Evolutionary conservation across 257 asterid species (phyloP).

Genomic region (Fraxinus quadrangulata): DNA sequence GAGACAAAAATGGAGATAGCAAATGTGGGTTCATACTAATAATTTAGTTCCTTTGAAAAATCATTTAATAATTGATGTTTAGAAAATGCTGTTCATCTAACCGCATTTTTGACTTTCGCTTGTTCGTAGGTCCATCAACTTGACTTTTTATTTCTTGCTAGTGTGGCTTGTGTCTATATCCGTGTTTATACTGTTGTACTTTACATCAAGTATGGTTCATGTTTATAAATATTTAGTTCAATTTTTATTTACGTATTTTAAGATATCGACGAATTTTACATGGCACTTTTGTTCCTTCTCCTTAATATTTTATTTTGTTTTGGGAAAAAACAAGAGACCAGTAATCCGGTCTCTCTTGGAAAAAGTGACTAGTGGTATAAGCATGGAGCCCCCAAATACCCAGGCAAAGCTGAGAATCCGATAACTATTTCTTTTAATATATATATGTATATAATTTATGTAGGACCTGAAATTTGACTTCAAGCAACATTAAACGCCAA

Average conservation of each 20-base stretch:
- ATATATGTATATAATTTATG: background rate
- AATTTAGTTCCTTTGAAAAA: no score
- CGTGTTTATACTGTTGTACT: no score
- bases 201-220: no score
- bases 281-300: background rate
- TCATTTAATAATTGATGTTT: background rate
- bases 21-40: no score
- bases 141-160: background rate
- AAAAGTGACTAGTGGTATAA: background rate
- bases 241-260: no score
- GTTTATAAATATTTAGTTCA: no score
- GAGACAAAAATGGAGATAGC: no score
- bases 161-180: no score
- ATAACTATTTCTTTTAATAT: background rate
- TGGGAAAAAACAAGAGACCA: background rate
- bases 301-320: background rate
- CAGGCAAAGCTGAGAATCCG: background rate
- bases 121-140: background rate
- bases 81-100: background rate
- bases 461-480: background rate
- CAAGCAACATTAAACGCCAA: background rate
- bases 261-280: no score
- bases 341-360: background rate
- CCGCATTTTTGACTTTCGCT: background rate
- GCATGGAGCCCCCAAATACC: background rate